phyloP scores from a whole-genome alignment of 768 basidiomycete genomes.

The Mrakia frigida region DNA sequence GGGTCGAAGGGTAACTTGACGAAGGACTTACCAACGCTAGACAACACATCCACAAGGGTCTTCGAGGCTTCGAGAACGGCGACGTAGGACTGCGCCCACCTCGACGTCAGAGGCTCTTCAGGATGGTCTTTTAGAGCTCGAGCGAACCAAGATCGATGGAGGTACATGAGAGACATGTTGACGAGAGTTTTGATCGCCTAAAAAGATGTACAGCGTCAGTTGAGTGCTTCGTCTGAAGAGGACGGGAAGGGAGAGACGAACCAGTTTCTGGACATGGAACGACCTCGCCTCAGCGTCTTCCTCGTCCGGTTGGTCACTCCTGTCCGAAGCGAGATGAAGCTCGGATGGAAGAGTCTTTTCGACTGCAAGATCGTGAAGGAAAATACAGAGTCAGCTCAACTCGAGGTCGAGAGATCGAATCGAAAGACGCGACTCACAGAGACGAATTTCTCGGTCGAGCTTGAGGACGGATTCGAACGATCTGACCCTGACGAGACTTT shows the following conservation, averaged over 20 bases:
- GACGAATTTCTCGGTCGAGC: constrained; percentile 24
- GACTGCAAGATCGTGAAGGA: too few species aligned
- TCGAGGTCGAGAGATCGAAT: too few species aligned
- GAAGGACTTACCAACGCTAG: background rate
- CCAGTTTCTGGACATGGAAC: background rate
- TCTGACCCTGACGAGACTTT: background rate
- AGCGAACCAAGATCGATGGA: constrained; percentile 24
- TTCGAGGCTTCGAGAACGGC: constrained; percentile 3
- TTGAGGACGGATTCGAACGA: constrained; percentile 21
- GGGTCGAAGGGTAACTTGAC: too few species aligned
- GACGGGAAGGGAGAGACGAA: too few species aligned
- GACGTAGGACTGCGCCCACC: background rate
- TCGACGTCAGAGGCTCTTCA: constrained; percentile 13
- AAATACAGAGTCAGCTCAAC: too few species aligned
- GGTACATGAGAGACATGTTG: constrained; percentile 6
- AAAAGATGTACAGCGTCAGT: too few species aligned
- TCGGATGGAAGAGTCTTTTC: background rate
- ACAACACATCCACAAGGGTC: background rate
- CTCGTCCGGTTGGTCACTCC: background rate
- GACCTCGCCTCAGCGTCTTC: background rate
- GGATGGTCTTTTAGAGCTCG: constrained; percentile 20
- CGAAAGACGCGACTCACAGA: background rate
- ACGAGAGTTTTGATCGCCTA: background rate
- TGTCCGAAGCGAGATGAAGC: background rate
- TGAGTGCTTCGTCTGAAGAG: too few species aligned